Evolutionary conservation across 345 rosid genomes (phyloP), one percentile per base, ranked within the genome.

Genomic region (Heritiera littoralis): DNA sequence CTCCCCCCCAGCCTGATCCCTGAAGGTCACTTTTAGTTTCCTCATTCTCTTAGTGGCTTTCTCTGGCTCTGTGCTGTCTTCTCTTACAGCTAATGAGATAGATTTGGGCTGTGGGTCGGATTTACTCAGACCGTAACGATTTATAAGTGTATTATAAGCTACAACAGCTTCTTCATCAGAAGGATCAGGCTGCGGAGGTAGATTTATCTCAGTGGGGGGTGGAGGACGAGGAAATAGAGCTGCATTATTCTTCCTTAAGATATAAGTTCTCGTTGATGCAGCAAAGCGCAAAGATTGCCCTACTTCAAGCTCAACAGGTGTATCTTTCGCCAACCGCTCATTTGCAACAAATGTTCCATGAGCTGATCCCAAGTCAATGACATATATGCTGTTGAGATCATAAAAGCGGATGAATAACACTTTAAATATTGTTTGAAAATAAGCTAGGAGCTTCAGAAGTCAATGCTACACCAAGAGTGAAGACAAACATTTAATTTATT

Each of bases 211-310:
- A 5, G 86, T 66, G 2, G 90, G 85, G 8, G 88, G 82, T 9
- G 58, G 58, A 54, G 58, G 58, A 15, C 58, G n/a, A 59, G 88
- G 85, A 72, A 93, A 94, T 79, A 92, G 93, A 82, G 98, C 98
- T 63, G 93, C 97, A 6, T 80, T 79, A 66, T 95, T 90, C 91
- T 92, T 96, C 83, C 94, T 90, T 72, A 96, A 76, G 72, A 96
- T 72, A 70, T 96, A 96, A 75, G 84, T 82, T 85, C 98, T 87
- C 8, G 99, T 96, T 54, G 99, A 96, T 1, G 98, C 98, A 80
- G 97, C 97, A 78, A 96, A 94, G 40, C 94, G 87, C 86, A 96
- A 81, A 6, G 99, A 94, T 59, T 96, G 98, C 59, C 97, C 97
- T 60, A 81, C 88, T 80, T 87, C 93, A 60, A 83, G 87, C 87